A percentile compares a stretch with the other conserved stretches of the same genome.
phyloP scores from a whole-genome alignment of 345 rosid genomes.

The Trapa incisa region DNA sequence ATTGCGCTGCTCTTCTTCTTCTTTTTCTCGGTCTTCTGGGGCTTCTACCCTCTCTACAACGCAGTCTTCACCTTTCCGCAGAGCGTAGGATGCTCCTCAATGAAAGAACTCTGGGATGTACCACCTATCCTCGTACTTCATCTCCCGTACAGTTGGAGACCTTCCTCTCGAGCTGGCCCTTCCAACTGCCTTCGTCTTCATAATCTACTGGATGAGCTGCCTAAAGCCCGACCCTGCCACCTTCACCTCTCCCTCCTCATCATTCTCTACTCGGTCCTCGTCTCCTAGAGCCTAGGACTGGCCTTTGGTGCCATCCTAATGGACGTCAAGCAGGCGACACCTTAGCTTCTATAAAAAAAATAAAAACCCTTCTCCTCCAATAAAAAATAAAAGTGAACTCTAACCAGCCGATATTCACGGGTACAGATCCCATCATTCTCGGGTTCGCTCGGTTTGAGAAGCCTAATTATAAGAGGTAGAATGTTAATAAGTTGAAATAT shows the following conservation, averaged over 20 bases:
- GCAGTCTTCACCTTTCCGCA: slow-evolving; percentile 85
- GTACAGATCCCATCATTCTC: no score
- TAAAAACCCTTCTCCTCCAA: no score
- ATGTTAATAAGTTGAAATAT: no score
- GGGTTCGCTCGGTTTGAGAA: no score
- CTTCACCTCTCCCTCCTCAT: slow-evolving; percentile 68
- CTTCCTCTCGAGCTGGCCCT: slow-evolving; percentile 90
- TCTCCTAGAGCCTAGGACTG: slow-evolving; percentile 85
- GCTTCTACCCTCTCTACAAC: slow-evolving; percentile 26
- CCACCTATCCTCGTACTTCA: slow-evolving; percentile 88
- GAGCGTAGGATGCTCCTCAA: slow-evolving; percentile 83
- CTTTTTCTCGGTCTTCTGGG: slow-evolving; percentile 92
- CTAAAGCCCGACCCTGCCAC: slow-evolving; percentile 73
- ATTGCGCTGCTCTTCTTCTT: slow-evolving; percentile 79
- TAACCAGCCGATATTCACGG: no score
- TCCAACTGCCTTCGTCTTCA: slow-evolving; percentile 86
- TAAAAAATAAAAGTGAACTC: no score
- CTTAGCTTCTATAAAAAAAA: slow-evolving; percentile 49
- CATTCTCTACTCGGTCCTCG: slow-evolving; percentile 85
- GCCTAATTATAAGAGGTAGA: no score
- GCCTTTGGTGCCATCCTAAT: slow-evolving; percentile 92
- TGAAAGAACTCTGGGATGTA: slow-evolving; percentile 94
- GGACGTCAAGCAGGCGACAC: slow-evolving; percentile 99
- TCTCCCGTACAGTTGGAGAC: slow-evolving; percentile 84
- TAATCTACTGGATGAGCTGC: slow-evolving; percentile 99